Conservation (phyloP, 2,329 filamentous ascomycete genomes). For the Didymella arachidicola region DNA sequence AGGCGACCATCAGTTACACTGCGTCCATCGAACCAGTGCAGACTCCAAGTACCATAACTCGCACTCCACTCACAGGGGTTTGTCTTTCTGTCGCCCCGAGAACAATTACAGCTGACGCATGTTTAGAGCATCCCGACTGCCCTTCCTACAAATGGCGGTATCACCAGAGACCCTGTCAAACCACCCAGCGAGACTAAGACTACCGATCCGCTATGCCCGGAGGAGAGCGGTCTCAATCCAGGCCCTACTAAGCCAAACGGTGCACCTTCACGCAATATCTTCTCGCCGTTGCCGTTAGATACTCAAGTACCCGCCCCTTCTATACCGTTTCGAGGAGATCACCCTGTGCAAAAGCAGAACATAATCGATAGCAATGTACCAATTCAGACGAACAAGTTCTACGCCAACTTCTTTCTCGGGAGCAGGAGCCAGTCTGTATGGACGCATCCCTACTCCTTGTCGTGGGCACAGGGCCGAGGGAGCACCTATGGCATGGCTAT, state of each 20-base stretch:
- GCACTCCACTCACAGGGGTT: constrained; percentile 42
- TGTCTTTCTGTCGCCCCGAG: not conserved
- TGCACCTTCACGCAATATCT: constrained; percentile 45
- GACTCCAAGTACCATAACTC: constrained; percentile 34
- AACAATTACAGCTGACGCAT: constrained; percentile 16
- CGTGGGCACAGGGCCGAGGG: constrained; percentile 60
- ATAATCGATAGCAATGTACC: constrained; percentile 54
- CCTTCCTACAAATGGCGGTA: constrained; percentile 41
- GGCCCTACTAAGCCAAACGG: constrained; percentile 31
- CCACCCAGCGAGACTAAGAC: constrained; percentile 31
- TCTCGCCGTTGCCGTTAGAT: constrained; percentile 49
- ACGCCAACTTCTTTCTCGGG: constrained; percentile 79
- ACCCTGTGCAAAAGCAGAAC: constrained; percentile 52
- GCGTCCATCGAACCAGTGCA: constrained; percentile 40
- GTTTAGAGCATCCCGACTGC: constrained; percentile 42
- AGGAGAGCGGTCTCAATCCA: constrained; percentile 40
- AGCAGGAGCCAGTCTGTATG: constrained; percentile 73
- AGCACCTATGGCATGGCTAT: constrained; percentile 80
- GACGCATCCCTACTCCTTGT: constrained; percentile 68
- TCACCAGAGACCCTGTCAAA: constrained; percentile 38
- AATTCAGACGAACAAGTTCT: constrained; percentile 76
- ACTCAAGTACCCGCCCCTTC: constrained; percentile 51
- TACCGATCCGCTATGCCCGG: constrained; percentile 35
- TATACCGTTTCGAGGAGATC: constrained; percentile 49
- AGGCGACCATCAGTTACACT: constrained; percentile 45